Percentiles rank a stretch among this genome's conserved stretches.
These are phyloP conservation scores for Tetradesmus lagerheimii DNA, from an alignment of 139 green algal species.

Conservation along the genomic window DNA sequence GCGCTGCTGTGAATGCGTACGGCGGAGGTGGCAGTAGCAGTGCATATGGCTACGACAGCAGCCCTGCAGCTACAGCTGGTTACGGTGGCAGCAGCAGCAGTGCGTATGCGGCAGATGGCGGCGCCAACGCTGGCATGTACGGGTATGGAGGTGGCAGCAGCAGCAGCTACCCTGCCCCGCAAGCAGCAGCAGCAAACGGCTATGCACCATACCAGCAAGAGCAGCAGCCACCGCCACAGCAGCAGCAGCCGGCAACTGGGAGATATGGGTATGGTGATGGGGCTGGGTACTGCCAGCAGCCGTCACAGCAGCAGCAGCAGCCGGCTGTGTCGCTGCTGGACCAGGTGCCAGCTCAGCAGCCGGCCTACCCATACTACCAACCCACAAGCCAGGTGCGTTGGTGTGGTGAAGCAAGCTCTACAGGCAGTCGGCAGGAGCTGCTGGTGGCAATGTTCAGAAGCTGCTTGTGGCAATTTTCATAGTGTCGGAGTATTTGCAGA, in stretches of 20 bases:
- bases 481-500: no score
- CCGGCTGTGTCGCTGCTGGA: slow-evolving; percentile 63
- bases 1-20: not conserved
- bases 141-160: not conserved
- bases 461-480: no score
- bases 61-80: slow-evolving; percentile 6
- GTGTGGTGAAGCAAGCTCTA: not conserved
- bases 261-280: not conserved
- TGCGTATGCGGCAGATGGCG: slow-evolving; percentile 11
- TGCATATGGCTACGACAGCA: slow-evolving; percentile 12
- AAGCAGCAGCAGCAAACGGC: slow-evolving; percentile 21
- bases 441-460: no score
- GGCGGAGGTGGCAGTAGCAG: slow-evolving; percentile 2
- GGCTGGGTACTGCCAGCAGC: slow-evolving; percentile 2
- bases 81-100: slow-evolving; percentile 51
- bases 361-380: slow-evolving; percentile 71
- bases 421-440: not conserved
- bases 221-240: slow-evolving; percentile 48
- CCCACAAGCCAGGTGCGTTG: slow-evolving; percentile 22
- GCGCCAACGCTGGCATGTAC: not conserved
- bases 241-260: slow-evolving; percentile 17
- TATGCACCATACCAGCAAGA: slow-evolving; percentile 30
- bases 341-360: slow-evolving; percentile 64
- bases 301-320: slow-evolving; percentile 27
- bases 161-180: not conserved